Conservation (phyloP, 805 yeast genomes). For the Cyberlindnera maritima region DNA sequence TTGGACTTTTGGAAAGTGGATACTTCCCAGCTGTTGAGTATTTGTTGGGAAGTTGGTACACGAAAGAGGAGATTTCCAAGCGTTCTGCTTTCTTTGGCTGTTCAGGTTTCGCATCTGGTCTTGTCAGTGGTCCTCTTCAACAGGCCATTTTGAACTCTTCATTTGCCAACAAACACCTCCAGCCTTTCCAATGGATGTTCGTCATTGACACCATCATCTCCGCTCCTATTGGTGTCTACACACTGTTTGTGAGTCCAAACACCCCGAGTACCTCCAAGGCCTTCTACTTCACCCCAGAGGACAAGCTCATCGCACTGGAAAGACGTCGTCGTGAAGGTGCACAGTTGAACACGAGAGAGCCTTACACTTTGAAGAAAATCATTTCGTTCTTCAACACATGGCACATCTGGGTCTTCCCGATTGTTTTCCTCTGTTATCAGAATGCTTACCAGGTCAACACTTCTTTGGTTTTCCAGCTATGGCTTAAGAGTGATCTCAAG, state of each 20-base stretch:
- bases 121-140: constrained; percentile 39
- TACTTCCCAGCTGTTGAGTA: constrained; percentile 50
- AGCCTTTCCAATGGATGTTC: constrained; percentile 46
- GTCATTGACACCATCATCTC: constrained; percentile 42
- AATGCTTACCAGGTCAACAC: constrained; percentile 27
- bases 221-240: constrained; percentile 42
- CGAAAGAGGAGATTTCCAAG: constrained; percentile 34
- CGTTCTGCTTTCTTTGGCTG: constrained; percentile 34
- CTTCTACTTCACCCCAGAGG: constrained; percentile 41
- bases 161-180: constrained; percentile 24
- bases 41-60: constrained; percentile 35
- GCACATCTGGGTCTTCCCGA: constrained; percentile 47
- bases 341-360: constrained; percentile 40
- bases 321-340: constrained; percentile 44
- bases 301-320: constrained; percentile 43
- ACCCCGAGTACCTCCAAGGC: constrained; percentile 43
- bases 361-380: constrained; percentile 39
- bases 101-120: constrained; percentile 35
- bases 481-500: constrained; percentile 41
- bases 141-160: constrained; percentile 29
- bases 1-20: constrained; percentile 46
- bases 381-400: constrained; percentile 43
- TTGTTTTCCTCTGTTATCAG: constrained; percentile 22
- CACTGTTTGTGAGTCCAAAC: constrained; percentile 43
- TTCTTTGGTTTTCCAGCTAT: constrained; percentile 44